Evolutionary conservation across 1,284 basidiomycete genomes (phyloP).

Genomic region (Austroboletus novae-zelandiae): DNA sequence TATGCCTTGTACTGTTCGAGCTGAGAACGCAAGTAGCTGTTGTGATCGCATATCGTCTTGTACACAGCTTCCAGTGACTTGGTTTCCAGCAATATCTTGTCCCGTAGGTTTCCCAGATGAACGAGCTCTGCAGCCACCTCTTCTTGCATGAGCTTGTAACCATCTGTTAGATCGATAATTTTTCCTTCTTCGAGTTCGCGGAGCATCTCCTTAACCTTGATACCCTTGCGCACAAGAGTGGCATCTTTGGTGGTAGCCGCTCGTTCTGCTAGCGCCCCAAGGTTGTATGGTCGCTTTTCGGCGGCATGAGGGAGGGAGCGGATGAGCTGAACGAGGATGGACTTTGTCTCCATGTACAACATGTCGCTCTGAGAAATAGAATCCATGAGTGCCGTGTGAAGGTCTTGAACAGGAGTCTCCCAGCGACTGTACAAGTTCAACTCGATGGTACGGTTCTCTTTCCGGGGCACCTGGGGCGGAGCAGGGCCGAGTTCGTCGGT

Average conservation of each 20-base stretch:
- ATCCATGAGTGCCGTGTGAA: constrained; percentile 95
- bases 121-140: constrained; percentile 94
- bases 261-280: constrained; percentile 87
- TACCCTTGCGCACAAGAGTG: constrained; percentile 90
- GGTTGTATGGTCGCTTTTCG: constrained; percentile 86
- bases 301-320: constrained; percentile 87
- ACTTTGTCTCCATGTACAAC: constrained; percentile 99
- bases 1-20: constrained; percentile 99
- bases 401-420: constrained; percentile 98
- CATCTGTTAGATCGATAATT: constrained; percentile 80
- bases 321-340: constrained; percentile 96
- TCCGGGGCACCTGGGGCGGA: constrained; percentile 92
- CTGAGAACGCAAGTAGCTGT: constrained; percentile 94
- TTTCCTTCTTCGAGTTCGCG: constrained; percentile 92
- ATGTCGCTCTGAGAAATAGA: constrained; percentile 98
- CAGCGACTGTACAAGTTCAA: constrained; percentile 93
- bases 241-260: constrained; percentile 98
- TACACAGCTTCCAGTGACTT: constrained; percentile 93
- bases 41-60: constrained; percentile 99
- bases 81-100: constrained; percentile 94
- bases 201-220: constrained; percentile 99
- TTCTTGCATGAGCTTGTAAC: constrained; percentile 94
- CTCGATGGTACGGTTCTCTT: constrained; percentile 95
- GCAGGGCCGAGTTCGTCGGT: constrained; percentile 94
- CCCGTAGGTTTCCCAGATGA: constrained; percentile 93